phyloP scores from a whole-genome alignment of 2,329 filamentous ascomycete species.

The Coniella lustricola region DNA sequence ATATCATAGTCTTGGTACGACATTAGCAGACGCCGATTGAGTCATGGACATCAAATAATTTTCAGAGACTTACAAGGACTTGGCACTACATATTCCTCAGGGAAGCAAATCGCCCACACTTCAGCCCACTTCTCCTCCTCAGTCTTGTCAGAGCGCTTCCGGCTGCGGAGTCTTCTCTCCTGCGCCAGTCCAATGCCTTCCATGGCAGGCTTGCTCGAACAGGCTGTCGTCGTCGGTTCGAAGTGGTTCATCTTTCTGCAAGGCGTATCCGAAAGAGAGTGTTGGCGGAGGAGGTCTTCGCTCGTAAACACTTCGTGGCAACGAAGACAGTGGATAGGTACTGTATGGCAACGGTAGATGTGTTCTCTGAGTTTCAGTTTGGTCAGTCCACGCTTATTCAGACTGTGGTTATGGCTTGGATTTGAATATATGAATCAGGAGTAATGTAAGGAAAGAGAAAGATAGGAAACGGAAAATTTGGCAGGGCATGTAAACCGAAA shows the following conservation, averaged over 20 bases:
- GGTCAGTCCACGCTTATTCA: neutral
- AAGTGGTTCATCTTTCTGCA: conserved; percentile 9
- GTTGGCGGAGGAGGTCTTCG: conserved; percentile 10
- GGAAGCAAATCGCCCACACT: conserved; percentile 16
- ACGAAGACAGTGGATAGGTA: conserved; percentile 14
- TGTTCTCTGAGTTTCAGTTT: conserved; percentile 8
- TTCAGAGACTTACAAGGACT: conserved; percentile 14
- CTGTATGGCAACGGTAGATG: conserved; percentile 15
- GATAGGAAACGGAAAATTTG: too few species aligned
- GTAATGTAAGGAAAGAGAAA: too few species aligned
- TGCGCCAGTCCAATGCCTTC: conserved; percentile 14
- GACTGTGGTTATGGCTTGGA: too few species aligned
- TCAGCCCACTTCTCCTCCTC: conserved; percentile 17
- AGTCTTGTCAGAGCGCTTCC: conserved; percentile 9
- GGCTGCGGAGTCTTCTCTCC: conserved; percentile 8
- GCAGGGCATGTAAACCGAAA: too few species aligned
- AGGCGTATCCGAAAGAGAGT: conserved; percentile 4
- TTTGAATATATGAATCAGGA: too few species aligned
- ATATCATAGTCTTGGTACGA: conserved; percentile 9
- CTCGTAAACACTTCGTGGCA: conserved; percentile 13
- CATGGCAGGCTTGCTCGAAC: neutral
- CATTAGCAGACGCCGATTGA: neutral
- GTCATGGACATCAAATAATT: too few species aligned
- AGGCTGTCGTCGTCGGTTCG: neutral
- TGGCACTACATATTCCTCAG: conserved; percentile 11